Conservation (phyloP, 2,329 filamentous ascomycete species). For the Botrytis galanthina region DNA sequence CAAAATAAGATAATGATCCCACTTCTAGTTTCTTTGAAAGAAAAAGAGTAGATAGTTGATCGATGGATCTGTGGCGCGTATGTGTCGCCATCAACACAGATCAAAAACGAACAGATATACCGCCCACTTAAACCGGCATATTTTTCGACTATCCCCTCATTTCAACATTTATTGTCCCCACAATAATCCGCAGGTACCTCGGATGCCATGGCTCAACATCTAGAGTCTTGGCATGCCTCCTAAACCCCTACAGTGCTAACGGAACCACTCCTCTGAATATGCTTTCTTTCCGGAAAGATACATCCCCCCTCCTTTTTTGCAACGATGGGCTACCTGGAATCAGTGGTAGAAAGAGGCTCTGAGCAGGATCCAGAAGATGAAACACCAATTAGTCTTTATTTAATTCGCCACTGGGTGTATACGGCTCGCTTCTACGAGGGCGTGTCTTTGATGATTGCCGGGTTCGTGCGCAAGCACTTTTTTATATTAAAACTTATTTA, state of each 20-base stretch:
- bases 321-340: background rate
- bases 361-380: background rate
- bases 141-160: constrained; percentile 10
- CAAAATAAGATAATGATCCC: background rate
- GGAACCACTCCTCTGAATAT: background rate
- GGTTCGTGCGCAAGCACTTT: too few relatives aligned
- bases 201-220: background rate
- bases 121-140: constrained; percentile 1
- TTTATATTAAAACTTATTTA: too few relatives aligned
- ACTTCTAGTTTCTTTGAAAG: background rate
- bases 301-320: background rate
- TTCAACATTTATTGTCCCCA: constrained; percentile 2
- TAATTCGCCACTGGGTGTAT: background rate
- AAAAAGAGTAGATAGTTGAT: constrained; percentile 4
- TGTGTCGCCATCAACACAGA: background rate
- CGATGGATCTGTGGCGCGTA: background rate
- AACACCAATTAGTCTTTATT: background rate
- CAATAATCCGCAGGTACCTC: constrained; percentile 7
- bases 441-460: too few relatives aligned
- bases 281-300: background rate
- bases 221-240: constrained; percentile 6
- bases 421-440: constrained; percentile 9
- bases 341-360: background rate
- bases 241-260: background rate
- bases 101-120: background rate